These are phyloP conservation scores for Erysiphe neolycopersici DNA, from an alignment of 2,329 filamentous ascomycete genomes.

Conservation along the genomic window DNA sequence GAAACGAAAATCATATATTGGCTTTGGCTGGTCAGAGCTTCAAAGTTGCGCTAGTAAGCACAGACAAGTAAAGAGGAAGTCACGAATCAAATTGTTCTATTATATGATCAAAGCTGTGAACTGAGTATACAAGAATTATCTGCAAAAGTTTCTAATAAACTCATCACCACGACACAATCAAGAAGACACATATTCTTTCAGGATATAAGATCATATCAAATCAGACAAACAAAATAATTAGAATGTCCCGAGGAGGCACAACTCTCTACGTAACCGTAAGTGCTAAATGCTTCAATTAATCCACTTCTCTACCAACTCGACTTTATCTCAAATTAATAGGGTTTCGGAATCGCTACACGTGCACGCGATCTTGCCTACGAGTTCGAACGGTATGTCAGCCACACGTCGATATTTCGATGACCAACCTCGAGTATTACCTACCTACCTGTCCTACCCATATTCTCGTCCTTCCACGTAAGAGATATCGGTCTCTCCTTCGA, in stretches of 20 bases:
- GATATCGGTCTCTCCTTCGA: slow-evolving; percentile 19
- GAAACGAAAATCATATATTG: too few relatives aligned
- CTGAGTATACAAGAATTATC: too few relatives aligned
- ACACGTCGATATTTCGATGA: slow-evolving; percentile 21
- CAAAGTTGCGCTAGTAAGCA: too few relatives aligned
- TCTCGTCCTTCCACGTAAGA: slow-evolving; percentile 16
- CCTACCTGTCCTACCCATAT: slow-evolving; percentile 11
- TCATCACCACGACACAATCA: too few relatives aligned
- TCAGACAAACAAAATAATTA: slow-evolving; percentile 2
- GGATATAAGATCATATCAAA: not conserved
- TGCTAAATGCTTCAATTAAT: not conserved
- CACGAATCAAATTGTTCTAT: too few relatives aligned
- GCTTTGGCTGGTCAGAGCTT: too few relatives aligned
- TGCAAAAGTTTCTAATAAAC: too few relatives aligned
- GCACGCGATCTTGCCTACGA: slow-evolving; percentile 98
- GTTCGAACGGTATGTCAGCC: slow-evolving; percentile 96
- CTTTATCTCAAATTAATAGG: slow-evolving; percentile 15
- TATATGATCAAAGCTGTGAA: too few relatives aligned
- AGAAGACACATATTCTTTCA: not conserved
- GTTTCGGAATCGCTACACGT: slow-evolving; percentile 96
- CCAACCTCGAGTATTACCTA: slow-evolving; percentile 13
- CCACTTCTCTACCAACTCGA: not conserved
- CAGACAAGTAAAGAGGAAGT: too few relatives aligned
- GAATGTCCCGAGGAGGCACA: slow-evolving; percentile 77
- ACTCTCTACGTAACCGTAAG: slow-evolving; percentile 72